These are phyloP conservation scores for Pythium plurisporium DNA, from an alignment of 352 stramenopile genomes.

Conservation along the genomic window DNA sequence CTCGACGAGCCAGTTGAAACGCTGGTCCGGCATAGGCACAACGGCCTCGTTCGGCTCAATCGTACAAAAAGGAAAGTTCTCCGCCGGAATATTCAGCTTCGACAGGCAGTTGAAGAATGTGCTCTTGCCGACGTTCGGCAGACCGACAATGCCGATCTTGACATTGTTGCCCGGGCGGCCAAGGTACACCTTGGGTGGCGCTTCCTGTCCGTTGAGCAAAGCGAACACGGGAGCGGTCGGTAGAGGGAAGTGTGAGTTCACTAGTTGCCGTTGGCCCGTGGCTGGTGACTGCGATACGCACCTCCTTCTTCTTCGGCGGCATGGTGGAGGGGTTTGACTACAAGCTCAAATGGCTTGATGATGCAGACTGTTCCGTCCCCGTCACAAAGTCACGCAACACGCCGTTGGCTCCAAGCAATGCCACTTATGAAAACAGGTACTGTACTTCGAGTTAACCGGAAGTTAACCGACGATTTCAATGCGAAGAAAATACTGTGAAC, in stretches of 20 bases:
- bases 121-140: slow-evolving; percentile 99
- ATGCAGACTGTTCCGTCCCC: not conserved
- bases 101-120: slow-evolving; percentile 99
- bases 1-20: slow-evolving; percentile 98
- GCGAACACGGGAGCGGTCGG: too few relatives aligned
- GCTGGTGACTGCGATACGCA: slow-evolving; percentile 11
- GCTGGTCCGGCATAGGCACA: slow-evolving; percentile 95
- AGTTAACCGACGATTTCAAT: not conserved
- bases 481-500: not conserved
- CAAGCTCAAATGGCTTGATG: not conserved
- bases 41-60: slow-evolving; percentile 99
- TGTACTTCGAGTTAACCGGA: slow-evolving; percentile 6
- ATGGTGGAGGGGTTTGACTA: slow-evolving; percentile 24
- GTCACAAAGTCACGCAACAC: slow-evolving; percentile 13
- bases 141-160: slow-evolving; percentile 98
- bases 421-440: slow-evolving; percentile 9
- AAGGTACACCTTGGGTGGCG: slow-evolving; percentile 64
- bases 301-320: slow-evolving; percentile 87
- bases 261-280: not conserved
- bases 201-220: too few relatives aligned
- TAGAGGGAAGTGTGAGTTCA: not conserved
- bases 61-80: slow-evolving; percentile 97
- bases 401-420: not conserved
- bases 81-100: slow-evolving; percentile 89
- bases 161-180: slow-evolving; percentile 91